A percentile compares a stretch with the other conserved stretches of the same genome.
phyloP scores from a whole-genome alignment of 441 rosid species.

The Brassica balearica region DNA sequence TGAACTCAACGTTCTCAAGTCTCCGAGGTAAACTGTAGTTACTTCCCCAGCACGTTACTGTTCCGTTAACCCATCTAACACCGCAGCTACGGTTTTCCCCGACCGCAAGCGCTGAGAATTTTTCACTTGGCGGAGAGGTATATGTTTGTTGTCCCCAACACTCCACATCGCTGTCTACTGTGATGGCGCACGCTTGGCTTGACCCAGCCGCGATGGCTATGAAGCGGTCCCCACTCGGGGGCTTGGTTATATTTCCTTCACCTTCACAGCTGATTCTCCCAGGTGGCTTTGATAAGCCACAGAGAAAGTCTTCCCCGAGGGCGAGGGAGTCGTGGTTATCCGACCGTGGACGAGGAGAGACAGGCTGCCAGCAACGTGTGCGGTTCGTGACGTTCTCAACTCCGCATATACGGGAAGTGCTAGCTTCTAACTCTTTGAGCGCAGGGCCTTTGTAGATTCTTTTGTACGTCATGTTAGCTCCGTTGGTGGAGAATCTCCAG shows the following conservation, averaged over 20 bases:
- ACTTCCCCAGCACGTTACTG: slow-evolving; percentile 64
- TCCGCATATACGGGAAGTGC: slow-evolving; percentile 57
- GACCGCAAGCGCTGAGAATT: slow-evolving; percentile 56
- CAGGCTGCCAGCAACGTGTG: slow-evolving; percentile 62
- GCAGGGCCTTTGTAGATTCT: slow-evolving; percentile 47
- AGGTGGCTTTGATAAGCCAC: slow-evolving; percentile 50
- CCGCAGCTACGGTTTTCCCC: slow-evolving; percentile 64
- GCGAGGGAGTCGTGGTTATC: slow-evolving; percentile 44
- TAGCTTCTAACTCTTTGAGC: slow-evolving; percentile 53
- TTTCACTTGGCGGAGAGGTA: slow-evolving; percentile 6
- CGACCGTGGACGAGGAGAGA: background rate
- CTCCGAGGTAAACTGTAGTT: slow-evolving; percentile 50
- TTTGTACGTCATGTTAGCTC: slow-evolving; percentile 31
- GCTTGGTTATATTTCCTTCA: background rate
- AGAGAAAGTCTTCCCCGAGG: slow-evolving; percentile 54
- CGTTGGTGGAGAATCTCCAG: slow-evolving; percentile 59
- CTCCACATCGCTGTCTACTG: slow-evolving; percentile 12
- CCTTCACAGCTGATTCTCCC: slow-evolving; percentile 39
- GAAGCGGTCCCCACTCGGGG: slow-evolving; percentile 39
- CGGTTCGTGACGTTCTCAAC: slow-evolving; percentile 40
- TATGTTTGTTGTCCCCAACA: slow-evolving; percentile 55
- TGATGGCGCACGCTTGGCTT: slow-evolving; percentile 57
- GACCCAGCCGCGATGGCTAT: slow-evolving; percentile 56
- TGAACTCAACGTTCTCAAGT: slow-evolving; percentile 35
- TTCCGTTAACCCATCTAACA: slow-evolving; percentile 44